phyloP scores from a whole-genome alignment of 140 eudicot species.

The Ambrosia hybrid region DNA sequence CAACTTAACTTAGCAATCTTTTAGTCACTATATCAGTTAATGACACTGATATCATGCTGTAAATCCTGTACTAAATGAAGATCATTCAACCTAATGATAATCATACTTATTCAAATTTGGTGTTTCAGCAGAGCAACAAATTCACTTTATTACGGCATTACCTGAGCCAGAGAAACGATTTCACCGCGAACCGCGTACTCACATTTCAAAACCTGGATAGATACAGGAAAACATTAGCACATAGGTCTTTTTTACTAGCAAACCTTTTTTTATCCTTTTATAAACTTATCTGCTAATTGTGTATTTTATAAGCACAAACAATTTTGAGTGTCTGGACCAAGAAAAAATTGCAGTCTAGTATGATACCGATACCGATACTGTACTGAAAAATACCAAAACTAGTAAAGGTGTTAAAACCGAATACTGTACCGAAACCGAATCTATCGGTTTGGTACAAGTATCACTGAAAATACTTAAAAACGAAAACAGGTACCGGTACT shows the following conservation, averaged over 20 bases:
- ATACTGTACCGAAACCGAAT: too few relatives aligned
- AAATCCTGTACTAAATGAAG: conserved; percentile 48
- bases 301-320: not conserved
- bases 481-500: too few relatives aligned
- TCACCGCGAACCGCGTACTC: conserved; percentile 98
- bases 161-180: conserved; percentile 87
- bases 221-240: conserved; percentile 6
- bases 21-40: not conserved
- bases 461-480: too few relatives aligned
- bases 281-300: not conserved
- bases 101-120: not conserved
- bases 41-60: conserved; percentile 48
- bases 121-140: not conserved
- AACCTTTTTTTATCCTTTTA: not conserved
- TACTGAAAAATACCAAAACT: too few relatives aligned
- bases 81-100: not conserved
- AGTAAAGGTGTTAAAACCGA: too few relatives aligned
- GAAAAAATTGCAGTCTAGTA: not conserved
- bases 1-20: not conserved
- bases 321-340: not conserved
- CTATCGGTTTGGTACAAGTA: too few relatives aligned
- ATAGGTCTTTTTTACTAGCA: conserved; percentile 6
- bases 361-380: not conserved
- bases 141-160: conserved; percentile 28
- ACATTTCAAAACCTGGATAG: conserved; percentile 78